These are phyloP conservation scores for Dictyostelium discoideum DNA, from an alignment of 78 protist species.

Conservation along the genomic window DNA sequence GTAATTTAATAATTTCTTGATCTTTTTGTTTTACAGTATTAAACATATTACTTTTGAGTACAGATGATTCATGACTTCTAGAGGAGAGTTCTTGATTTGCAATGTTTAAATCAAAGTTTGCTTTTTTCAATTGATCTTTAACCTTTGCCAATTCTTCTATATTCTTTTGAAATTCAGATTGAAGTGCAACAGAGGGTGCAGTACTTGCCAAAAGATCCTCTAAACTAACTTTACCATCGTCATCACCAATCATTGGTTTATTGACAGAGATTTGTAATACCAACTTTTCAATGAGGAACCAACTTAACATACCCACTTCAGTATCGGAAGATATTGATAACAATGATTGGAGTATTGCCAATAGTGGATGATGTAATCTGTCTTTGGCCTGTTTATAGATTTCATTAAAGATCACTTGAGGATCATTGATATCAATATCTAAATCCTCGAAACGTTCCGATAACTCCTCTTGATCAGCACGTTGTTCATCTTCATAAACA, in stretches of 20 bases:
- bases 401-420: constrained; percentile 12
- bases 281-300: constrained; percentile 56
- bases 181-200: constrained; percentile 52
- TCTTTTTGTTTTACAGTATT: constrained; percentile 60
- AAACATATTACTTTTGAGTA: constrained; percentile 63
- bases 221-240: constrained; percentile 12
- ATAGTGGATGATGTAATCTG: constrained; percentile 48
- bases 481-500: constrained; percentile 58
- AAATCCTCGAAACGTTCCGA: constrained; percentile 18
- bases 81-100: constrained; percentile 35
- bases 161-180: constrained; percentile 21
- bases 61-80: constrained; percentile 31
- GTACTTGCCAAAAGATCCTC: constrained; percentile 48
- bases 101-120: constrained; percentile 43
- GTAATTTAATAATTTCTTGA: constrained; percentile 28
- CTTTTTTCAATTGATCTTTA: constrained; percentile 58
- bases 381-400: constrained; percentile 16
- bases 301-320: constrained; percentile 39
- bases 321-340: constrained; percentile 21
- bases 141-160: constrained; percentile 19
- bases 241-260: constrained; percentile 61
- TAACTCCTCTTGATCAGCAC: constrained; percentile 66
- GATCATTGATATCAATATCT: constrained; percentile 43
- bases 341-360: constrained; percentile 39
- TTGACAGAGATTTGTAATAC: constrained; percentile 13